These are phyloP conservation scores for Euclidium syriacum DNA, from an alignment of 345 rosid genomes.

Conservation along the genomic window DNA sequence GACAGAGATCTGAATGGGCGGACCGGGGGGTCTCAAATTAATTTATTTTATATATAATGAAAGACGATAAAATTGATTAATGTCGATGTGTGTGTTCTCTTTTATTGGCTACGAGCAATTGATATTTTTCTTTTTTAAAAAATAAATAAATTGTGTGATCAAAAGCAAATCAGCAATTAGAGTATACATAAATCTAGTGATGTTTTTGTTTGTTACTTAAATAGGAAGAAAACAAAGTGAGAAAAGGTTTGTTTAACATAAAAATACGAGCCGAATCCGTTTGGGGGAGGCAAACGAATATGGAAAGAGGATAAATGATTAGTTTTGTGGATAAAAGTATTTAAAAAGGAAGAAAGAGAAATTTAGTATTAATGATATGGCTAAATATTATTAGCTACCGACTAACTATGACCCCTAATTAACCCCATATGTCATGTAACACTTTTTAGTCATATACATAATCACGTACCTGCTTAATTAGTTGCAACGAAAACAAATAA, in stretches of 20 bases:
- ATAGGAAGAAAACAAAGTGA: slow-evolving; percentile 5
- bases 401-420: neutral
- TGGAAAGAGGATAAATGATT: slow-evolving; percentile 8
- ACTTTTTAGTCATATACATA: slow-evolving; percentile 1
- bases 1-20: slow-evolving; percentile 64
- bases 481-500: slow-evolving; percentile 3
- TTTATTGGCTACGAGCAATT: slow-evolving; percentile 15
- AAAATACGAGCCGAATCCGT: slow-evolving; percentile 22
- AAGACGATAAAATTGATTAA: slow-evolving; percentile 15
- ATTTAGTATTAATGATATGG: neutral
- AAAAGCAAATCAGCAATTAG: slow-evolving; percentile 14
- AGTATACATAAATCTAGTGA: neutral
- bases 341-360: neutral
- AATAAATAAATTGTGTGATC: too few relatives aligned
- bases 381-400: slow-evolving; percentile 20
- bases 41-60: slow-evolving; percentile 3
- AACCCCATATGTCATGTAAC: neutral
- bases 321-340: neutral
- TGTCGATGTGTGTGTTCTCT: slow-evolving; percentile 18
- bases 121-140: neutral
- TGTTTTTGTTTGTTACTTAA: neutral
- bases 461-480: slow-evolving; percentile 19
- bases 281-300: neutral
- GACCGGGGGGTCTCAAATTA: slow-evolving; percentile 64
- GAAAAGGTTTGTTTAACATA: neutral